Conservation (phyloP, 805 yeast species). For the Metschnikowia colocasiae region DNA sequence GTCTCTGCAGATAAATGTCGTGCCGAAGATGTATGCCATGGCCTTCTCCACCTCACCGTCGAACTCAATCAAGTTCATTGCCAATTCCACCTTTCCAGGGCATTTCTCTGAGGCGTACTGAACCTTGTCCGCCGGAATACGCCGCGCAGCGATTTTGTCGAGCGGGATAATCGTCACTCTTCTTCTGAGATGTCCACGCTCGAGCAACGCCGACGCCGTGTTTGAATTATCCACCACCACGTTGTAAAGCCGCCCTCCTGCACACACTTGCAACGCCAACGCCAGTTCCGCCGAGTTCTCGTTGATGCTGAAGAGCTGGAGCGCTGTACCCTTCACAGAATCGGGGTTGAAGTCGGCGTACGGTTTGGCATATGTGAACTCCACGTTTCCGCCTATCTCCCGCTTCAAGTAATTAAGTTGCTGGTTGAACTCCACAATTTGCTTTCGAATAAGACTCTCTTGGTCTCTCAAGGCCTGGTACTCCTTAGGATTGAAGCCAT, state of each 20-base stretch:
- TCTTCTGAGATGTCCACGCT: conserved; percentile 69
- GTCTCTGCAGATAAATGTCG: conserved; percentile 81
- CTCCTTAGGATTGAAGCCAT: conserved; percentile 55
- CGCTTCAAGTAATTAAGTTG: conserved; percentile 56
- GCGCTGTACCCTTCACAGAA: conserved; percentile 84
- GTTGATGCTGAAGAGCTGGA: conserved; percentile 69
- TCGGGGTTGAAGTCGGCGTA: conserved; percentile 52
- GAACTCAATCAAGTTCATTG: conserved; percentile 73
- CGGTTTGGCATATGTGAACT: conserved; percentile 70
- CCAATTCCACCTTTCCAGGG: conserved; percentile 86
- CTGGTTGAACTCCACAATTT: conserved; percentile 31
- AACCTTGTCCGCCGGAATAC: conserved; percentile 49
- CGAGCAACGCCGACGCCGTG: conserved; percentile 79
- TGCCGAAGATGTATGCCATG: conserved; percentile 89
- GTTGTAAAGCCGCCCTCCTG: conserved; percentile 87
- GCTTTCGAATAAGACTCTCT: conserved; percentile 32
- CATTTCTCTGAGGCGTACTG: conserved; percentile 69
- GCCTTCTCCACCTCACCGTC: conserved; percentile 70
- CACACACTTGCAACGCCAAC: conserved; percentile 86
- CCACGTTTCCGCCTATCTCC: conserved; percentile 60
- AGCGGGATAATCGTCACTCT: conserved; percentile 91
- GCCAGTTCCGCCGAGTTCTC: conserved; percentile 58
- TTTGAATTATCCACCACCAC: conserved; percentile 86
- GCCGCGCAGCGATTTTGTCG: conserved; percentile 70
- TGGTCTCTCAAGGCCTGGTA: conserved; percentile 43